Evolutionary conservation across 129 eudicot genomes (phyloP), one percentile per base, ranked within the genome.

Genomic region (Lactuca sativa): DNA sequence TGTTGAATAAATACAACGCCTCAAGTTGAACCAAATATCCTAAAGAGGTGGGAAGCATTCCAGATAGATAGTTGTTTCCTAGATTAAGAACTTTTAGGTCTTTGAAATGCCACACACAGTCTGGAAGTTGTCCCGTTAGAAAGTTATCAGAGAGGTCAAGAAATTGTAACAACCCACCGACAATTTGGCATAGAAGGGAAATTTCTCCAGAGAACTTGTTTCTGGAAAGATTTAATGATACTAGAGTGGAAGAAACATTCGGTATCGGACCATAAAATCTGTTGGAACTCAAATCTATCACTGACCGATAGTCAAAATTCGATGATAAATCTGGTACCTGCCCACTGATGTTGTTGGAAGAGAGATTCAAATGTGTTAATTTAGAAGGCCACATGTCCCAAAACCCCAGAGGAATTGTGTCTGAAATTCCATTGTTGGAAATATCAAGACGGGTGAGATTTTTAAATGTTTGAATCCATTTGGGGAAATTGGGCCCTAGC

Each of bases 401-500:
- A 25, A 25, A 25, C 30, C 30, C 30, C 30, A 25, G 30, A 25
- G 30, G 30, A 25, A 25, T 25, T 25, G 30, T 25, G 30, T 25
- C 30, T 25, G 30, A 25, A 25, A 25, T 25, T 25, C 30, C 30
- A 25, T 25, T 25, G 1, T 25, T 25, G 30, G 30, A 0, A 25
- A 25, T 25, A 25, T 25, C 30, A 25, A 25, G 30, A 25, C 30
- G 30, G 2, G 30, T 25, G 30, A 25, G 30, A 25, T 25, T 25
- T 25, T 25, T 25, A n/a, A 74, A 77, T 21, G 64, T 81, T 13
- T 11, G 57, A 41, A 85, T 70, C 90, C 84, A 85, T 0, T n/a
- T 56, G 0, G 90, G 86, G 12, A 81, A 81, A 10, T 4, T 6
- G 17, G 77, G 82, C 2, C 90, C 86, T 31, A 85, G 14, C 12